These are phyloP conservation scores for Yarrowia alimentaria DNA, from an alignment of 805 yeast species.

Conservation along the genomic window DNA sequence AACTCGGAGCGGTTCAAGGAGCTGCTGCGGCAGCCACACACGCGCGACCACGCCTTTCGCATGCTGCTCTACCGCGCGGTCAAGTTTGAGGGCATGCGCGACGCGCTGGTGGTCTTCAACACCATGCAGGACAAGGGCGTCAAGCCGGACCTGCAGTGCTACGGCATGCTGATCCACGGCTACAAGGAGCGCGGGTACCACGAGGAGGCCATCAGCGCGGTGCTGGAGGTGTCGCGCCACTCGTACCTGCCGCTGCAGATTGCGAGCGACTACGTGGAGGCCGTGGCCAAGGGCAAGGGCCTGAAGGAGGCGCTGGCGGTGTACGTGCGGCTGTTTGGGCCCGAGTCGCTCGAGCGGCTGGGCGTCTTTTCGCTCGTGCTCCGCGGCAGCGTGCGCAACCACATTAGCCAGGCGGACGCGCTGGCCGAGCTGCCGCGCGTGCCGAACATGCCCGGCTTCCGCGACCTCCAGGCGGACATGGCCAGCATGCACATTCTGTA, in stretches of 20 bases:
- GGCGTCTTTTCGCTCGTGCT: constrained; percentile 18
- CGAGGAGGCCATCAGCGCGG: constrained; percentile 9
- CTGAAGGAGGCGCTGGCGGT: not conserved
- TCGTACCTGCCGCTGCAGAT: not conserved
- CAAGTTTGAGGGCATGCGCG: constrained; percentile 25
- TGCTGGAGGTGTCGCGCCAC: constrained; percentile 4
- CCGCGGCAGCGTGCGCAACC: constrained; percentile 7
- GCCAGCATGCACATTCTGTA: constrained; percentile 7
- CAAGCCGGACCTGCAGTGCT: not conserved
- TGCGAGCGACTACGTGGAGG: constrained; percentile 20
- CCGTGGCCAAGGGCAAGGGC: constrained; percentile 3
- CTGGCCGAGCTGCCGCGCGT: not conserved
- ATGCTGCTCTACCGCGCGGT: constrained; percentile 25
- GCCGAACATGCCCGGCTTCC: not conserved
- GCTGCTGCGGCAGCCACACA: not conserved
- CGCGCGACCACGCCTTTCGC: constrained; percentile 1
- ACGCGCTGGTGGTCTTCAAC: constrained; percentile 5
- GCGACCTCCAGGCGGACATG: not conserved
- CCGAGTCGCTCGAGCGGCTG: not conserved
- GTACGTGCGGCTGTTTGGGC: constrained; percentile 6
- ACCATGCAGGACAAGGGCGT: constrained; percentile 12
- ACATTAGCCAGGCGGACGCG: not conserved
- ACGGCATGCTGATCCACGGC: constrained; percentile 22
- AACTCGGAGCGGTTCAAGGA: constrained; percentile 7
- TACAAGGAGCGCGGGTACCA: constrained; percentile 25